Base-by-base conservation (phyloP, 176 grass and related monocot species). In the Stipa capillata region DNA sequence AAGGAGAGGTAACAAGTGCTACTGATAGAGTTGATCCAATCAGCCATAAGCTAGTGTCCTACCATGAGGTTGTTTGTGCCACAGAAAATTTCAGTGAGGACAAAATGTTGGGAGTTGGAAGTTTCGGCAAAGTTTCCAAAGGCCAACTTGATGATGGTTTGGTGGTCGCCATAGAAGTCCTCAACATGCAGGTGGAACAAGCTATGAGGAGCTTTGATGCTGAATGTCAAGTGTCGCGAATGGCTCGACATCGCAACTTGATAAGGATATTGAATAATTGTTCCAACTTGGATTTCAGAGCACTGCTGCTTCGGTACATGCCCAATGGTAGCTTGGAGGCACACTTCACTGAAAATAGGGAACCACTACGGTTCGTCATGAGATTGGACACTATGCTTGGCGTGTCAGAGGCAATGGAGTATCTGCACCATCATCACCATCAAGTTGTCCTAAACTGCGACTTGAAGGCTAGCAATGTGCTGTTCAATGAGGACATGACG, bases 381-480 rank as follows among this genome's bases (percentile, higher is more conserved):
- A 76, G 73, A 29, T 29, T 76, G 15, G 53, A 59, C 15, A 76
- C 44, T 32, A 60, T 77, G 55, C 14, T 77, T 2, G 73, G 58
- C 0, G 73, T 77, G 2, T 60, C 73, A 0, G 11, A 60, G 54
- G 73, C 73, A 29, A 45, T 76, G 39, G 73, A 77, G 17, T n/a
- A 77, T 8, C 24, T 77, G 11, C 74, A 77, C 27, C 42, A 77
- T 77, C 16, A 13, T 3, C 74, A 77, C 16, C 4, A 4, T 9
- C 25, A 62, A 2, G 74, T 77, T 47, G 1, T 77, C 20, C 12
- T 77, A 57, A 55, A 77, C 2, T 77, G 74, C 2, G 74, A 77
- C 74, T 20, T 77, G 2, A 77, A 77, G 56, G 56, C 74, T 47
- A 77, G 56, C 56, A 77, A 77, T 34, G 74, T 77, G 25, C 6